These are phyloP conservation scores for Pleurostoma richardsiae DNA, from an alignment of 2,329 filamentous ascomycete species.

Conservation along the genomic window DNA sequence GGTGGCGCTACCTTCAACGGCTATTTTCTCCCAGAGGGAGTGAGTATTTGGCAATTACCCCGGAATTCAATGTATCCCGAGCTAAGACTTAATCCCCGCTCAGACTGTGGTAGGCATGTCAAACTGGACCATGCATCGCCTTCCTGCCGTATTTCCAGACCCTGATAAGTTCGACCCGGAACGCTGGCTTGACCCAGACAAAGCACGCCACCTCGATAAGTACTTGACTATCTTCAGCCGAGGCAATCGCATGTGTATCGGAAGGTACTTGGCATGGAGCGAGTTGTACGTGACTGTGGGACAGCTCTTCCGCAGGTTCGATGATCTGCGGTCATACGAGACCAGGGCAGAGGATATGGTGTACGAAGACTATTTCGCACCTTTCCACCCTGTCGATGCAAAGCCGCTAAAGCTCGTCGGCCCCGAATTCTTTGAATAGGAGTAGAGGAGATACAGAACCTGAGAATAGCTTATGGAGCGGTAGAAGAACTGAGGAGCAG, in stretches of 20 bases:
- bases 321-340: neutral
- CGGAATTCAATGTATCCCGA: slow-evolving; percentile 1
- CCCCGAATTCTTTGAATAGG: no score
- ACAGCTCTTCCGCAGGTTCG: neutral
- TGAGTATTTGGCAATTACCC: neutral
- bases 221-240: neutral
- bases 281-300: neutral
- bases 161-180: slow-evolving; percentile 25
- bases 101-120: slow-evolving; percentile 25
- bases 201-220: neutral
- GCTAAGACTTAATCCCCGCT: slow-evolving; percentile 18
- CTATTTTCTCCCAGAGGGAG: neutral
- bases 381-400: neutral
- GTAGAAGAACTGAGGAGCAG: no score
- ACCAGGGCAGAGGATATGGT: neutral
- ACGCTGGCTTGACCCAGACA: slow-evolving; percentile 22
- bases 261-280: neutral
- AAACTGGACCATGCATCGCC: slow-evolving; percentile 23
- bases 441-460: no score
- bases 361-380: neutral
- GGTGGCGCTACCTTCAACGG: slow-evolving; percentile 21
- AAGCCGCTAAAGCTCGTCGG: no score
- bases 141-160: slow-evolving; percentile 23
- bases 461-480: no score
- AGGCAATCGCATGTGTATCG: neutral